phyloP scores from a whole-genome alignment of 1,284 basidiomycete genomes.

The Caloboletus firmus region DNA sequence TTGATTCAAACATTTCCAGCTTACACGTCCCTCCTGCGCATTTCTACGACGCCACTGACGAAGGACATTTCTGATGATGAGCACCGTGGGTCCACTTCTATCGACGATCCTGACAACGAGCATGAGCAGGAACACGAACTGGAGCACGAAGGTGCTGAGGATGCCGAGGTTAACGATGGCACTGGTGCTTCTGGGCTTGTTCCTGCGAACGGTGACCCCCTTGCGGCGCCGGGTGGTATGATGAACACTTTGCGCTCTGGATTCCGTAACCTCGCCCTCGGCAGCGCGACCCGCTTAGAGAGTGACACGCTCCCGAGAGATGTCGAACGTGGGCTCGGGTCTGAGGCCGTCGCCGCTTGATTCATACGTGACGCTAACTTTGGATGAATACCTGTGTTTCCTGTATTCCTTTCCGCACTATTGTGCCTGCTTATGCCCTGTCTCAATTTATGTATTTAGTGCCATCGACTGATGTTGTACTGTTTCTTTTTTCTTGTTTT shows the following conservation, averaged over 20 bases:
- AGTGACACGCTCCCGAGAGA: slow-evolving; percentile 36
- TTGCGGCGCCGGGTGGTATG: slow-evolving; percentile 25
- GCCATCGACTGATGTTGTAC: not conserved
- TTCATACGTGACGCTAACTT: not conserved
- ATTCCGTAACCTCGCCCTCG: slow-evolving; percentile 33
- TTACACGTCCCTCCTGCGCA: slow-evolving; percentile 82
- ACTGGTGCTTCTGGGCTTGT: not conserved
- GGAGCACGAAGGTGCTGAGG: slow-evolving; percentile 18
- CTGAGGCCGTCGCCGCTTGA: slow-evolving; percentile 18
- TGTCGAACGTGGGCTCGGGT: slow-evolving; percentile 36
- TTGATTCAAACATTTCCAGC: slow-evolving; percentile 44
- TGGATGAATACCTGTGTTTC: not conserved
- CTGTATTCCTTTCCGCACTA: slow-evolving; percentile 1
- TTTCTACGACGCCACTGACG: slow-evolving; percentile 71
- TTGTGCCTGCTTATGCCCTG: not conserved
- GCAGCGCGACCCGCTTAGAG: slow-evolving; percentile 15
- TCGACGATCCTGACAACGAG: slow-evolving; percentile 34
- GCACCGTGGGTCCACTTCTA: slow-evolving; percentile 38
- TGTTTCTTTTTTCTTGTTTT: not conserved
- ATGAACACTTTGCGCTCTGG: slow-evolving; percentile 37
- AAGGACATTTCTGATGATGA: slow-evolving; percentile 41
- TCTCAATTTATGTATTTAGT: slow-evolving; percentile 1
- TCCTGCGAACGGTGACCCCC: slow-evolving; percentile 14
- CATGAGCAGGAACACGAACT: not conserved
- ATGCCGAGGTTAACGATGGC: slow-evolving; percentile 1